These are phyloP conservation scores for Aeschynomene evenia DNA, from an alignment of 306 rosid genomes.

Conservation along the genomic window DNA sequence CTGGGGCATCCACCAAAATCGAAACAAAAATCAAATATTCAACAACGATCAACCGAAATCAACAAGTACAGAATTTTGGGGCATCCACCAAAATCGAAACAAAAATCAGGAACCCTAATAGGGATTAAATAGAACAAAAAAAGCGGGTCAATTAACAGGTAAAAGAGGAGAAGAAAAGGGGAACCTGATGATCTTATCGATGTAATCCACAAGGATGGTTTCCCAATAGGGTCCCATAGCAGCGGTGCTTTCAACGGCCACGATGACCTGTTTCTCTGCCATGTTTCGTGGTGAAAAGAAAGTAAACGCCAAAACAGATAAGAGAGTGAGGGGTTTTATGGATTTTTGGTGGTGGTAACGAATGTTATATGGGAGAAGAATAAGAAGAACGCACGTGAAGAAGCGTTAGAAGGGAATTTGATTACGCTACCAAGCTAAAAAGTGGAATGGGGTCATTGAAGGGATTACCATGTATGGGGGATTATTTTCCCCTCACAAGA, in stretches of 20 bases:
- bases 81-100: neutral
- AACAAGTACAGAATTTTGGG: neutral
- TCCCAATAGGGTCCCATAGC: conserved; percentile 86
- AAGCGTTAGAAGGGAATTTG: neutral
- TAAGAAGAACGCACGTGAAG: neutral
- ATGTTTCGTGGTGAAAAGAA: conserved; percentile 17
- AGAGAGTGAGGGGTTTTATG: neutral
- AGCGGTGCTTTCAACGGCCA: conserved; percentile 79
- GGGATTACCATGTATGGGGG: neutral
- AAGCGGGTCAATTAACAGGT: neutral
- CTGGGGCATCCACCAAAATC: neutral
- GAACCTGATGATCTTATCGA: conserved; percentile 77
- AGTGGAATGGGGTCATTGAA: neutral
- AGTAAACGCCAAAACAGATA: neutral
- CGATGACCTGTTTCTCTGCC: conserved; percentile 82
- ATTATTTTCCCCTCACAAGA: neutral
- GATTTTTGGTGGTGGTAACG: neutral
- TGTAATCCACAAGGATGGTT: conserved; percentile 58
- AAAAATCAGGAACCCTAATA: neutral
- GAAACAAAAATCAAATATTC: neutral
- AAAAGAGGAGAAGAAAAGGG: neutral
- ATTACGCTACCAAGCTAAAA: neutral
- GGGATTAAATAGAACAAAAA: neutral
- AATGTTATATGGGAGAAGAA: neutral
- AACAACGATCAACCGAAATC: neutral